Evolutionary conservation across 495 filamentous ascomycete species (phyloP), one percentile per base, ranked within the genome.

Genomic region (Cryomyces minteri): DNA sequence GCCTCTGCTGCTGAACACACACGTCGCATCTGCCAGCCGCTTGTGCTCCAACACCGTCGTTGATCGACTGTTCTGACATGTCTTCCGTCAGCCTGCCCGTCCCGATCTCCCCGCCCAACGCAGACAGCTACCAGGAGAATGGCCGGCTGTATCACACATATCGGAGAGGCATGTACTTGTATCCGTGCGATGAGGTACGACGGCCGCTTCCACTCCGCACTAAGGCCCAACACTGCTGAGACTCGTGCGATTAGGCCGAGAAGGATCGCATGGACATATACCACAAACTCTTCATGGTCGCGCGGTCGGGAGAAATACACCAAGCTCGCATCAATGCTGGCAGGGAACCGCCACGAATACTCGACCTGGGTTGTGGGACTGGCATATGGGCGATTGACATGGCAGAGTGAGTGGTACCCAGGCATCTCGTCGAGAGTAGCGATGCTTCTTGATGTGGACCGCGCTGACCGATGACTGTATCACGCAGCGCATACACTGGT

Each of bases 341-440:
- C 4, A 61, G 34, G 34, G 34, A n/a, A 7, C 11, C 40, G 31
- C 62, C 64, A 5, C 62, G 73, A 25, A 77, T 90, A 32, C 62
- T 94, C 12, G 87, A 94, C 57, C 57, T 94, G 40, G 86, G 86
- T 12, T 82, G 78, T 43, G 86, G 86, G 6, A 92, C 86, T 0
- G 86, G 87, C 4, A 88, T 92, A 39, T 93, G 86, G 87, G 70
- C 73, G 25, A 84, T 88, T 51, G 80, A 88, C 48, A 77, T 93
- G 61, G 80, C 80, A 43, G 71, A 78, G 77, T 81, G 64, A 63
- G 78, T 70, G 39, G 18, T 47, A 37, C 9, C 32, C 11, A 41
- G 6, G 11, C 43, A 10, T 6, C n/a, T 42, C 18, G 28, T 37
- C 12, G 40, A 50, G n/a, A 28, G 31, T 41, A 46, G 33, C 39